Base-by-base conservation (phyloP, 2,329 filamentous ascomycete species). In the Beauveria caledonica region DNA sequence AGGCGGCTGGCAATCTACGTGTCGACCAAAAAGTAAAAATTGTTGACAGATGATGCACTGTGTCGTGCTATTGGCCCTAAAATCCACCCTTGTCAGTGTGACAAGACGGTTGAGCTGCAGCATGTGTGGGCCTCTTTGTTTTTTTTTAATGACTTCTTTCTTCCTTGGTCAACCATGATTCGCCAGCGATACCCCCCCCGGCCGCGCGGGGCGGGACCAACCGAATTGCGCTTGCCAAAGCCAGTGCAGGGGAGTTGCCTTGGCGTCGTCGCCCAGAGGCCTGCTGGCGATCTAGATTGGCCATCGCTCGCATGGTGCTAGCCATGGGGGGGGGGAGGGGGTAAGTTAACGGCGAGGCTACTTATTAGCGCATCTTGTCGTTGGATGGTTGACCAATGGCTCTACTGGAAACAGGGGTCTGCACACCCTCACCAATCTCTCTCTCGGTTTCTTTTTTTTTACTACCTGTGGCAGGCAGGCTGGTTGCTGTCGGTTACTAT, bases 191-290 rank as follows among this genome's bases (percentile, higher is more conserved):
- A 23, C 27, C 23, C 21, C 19, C 21, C 11, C 40, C 71, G 68
- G 71, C 70, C 73, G 76, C 72, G 71, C 29, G 29, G 74, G 72
- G 73, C 74, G 75, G 78, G 74, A 75, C 74, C 74, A 58, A 62
- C 60, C 55, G 60, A 62, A 61, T 60, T 49, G 25, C 13, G 23
- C 49, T 50, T 19, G 21, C 33, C 29, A 33, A 33, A 33, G 29
- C 29, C 29, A 21, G 23, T n/a, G 8, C 33, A 49, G n/a, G 13
- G 6, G 8, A 17, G 7, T 23, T 17, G 27, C 5, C 44, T 19
- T 39, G 11, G 60, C 60, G 52, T 57, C 25, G 25, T 39, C 29
- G 39, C 23, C n/a, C 25, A 61, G 48, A 57, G 40, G 52, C 53
- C 46, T 61, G 53, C 23, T 52, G 52, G 29, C 46, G 60, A 61